These are phyloP conservation scores for Chimonanthus praecox DNA, from an alignment of 164 flowering plant genomes.

Conservation along the genomic window DNA sequence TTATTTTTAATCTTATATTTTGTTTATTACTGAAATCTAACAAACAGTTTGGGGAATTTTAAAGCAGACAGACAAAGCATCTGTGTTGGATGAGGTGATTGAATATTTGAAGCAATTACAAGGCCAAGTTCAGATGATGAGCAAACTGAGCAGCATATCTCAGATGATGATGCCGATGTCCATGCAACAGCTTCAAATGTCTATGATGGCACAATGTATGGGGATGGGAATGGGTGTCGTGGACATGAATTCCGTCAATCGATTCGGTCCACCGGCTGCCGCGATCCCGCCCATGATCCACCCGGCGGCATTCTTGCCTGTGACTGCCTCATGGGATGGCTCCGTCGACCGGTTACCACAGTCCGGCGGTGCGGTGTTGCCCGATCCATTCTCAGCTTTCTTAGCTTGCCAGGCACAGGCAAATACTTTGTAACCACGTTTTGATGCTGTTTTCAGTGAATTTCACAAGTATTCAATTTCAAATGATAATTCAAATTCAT, in stretches of 20 bases:
- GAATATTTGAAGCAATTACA: conserved; percentile 80
- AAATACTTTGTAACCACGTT: not conserved
- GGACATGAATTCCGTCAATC: conserved; percentile 45
- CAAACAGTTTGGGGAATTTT: too few species aligned
- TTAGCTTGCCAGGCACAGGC: conserved; percentile 63
- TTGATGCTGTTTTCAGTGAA: too few species aligned
- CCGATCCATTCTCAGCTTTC: conserved; percentile 55
- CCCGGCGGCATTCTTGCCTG: conserved; percentile 35
- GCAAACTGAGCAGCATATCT: conserved; percentile 46
- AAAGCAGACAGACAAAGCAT: conserved; percentile 75
- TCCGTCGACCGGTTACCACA: conserved; percentile 22
- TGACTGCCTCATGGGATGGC: conserved; percentile 38
- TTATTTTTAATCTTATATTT: too few species aligned
- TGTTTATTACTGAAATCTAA: not conserved
- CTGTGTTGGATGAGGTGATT: conserved; percentile 88
- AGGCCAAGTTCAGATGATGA: conserved; percentile 64
- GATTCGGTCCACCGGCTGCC: conserved; percentile 16
- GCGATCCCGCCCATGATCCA: conserved; percentile 37
- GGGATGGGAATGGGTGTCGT: conserved; percentile 54
- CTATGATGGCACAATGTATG: conserved; percentile 56
- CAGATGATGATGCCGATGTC: conserved; percentile 68
- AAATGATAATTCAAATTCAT: not conserved
- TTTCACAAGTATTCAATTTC: not conserved
- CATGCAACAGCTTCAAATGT: conserved; percentile 74
- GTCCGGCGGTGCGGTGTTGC: conserved; percentile 17